Evolutionary conservation across 2,329 filamentous ascomycete genomes (phyloP).

Genomic region (Talaromyces funiculosus): DNA sequence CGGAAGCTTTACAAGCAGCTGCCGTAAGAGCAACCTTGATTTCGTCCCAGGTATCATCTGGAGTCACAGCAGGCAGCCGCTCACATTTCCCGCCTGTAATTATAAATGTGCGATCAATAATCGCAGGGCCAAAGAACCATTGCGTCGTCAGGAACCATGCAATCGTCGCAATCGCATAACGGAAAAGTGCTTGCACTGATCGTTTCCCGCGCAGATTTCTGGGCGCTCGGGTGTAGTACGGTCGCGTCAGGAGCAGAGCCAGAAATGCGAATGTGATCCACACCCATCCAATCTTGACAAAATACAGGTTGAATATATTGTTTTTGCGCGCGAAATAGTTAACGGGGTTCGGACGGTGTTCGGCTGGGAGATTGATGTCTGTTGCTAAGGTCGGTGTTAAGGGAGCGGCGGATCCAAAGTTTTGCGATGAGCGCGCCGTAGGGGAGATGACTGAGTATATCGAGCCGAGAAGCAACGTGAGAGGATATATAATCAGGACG

Average conservation of each 20-base stretch:
- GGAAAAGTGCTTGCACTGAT: slow-evolving; percentile 54
- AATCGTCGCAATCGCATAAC: slow-evolving; percentile 67
- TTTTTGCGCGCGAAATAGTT: slow-evolving; percentile 89
- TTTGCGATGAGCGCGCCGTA: slow-evolving; percentile 45
- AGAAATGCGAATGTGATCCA: slow-evolving; percentile 77
- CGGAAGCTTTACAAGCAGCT: slow-evolving; percentile 73
- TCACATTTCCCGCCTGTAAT: slow-evolving; percentile 83
- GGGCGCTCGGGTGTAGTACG: slow-evolving; percentile 46
- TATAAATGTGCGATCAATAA: slow-evolving; percentile 87
- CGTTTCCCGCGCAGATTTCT: slow-evolving; percentile 37
- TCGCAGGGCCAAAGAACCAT: slow-evolving; percentile 88
- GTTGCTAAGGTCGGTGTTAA: slow-evolving; percentile 9
- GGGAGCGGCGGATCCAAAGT: background rate
- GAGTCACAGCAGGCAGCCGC: slow-evolving; percentile 22
- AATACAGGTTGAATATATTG: slow-evolving; percentile 87
- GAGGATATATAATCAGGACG: slow-evolving; percentile 67
- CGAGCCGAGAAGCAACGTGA: slow-evolving; percentile 72
- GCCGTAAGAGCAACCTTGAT: slow-evolving; percentile 58
- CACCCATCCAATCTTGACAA: slow-evolving; percentile 92
- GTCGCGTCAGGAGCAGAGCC: slow-evolving; percentile 64
- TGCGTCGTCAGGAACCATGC: slow-evolving; percentile 88
- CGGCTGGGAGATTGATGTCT: background rate
- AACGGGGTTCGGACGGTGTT: slow-evolving; percentile 20
- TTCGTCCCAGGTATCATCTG: slow-evolving; percentile 27
- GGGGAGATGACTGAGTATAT: slow-evolving; percentile 76